Evolutionary conservation across 2,329 filamentous ascomycete genomes (phyloP), one percentile per base, ranked within the genome.

Genomic region (Pseudocercospora fijiensis): DNA sequence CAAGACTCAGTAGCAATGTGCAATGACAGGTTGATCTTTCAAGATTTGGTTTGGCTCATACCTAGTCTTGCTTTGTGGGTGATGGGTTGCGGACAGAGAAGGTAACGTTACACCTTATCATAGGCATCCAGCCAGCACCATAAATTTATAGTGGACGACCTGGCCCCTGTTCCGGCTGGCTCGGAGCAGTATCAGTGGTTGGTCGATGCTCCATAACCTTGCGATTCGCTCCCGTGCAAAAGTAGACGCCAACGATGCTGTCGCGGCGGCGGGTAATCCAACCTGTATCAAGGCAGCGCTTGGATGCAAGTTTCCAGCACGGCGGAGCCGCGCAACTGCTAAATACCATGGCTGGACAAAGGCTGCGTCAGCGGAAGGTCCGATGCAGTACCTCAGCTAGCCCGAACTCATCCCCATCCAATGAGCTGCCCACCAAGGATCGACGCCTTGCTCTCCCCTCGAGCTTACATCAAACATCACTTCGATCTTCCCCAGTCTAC

Each of bases 391-490:
- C 49, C 6, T 27, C 20, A 16, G 22, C 20, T 53, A 53, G 49
- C 4, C 49, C 49, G 22, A 16, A 28, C 11, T 10, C 8, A 26
- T 28, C 49, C 49, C 49, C 22, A 26, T 24, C 49, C 49, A 53
- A 53, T 53, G 24, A 28, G 24, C 26, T 24, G 9, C 4, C 11
- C n/a, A 28, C 22, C 16, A 26, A n/a, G 49, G 49, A 53, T 26
- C 22, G 28, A 11, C 22, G 22, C 13, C 20, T 26, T 53, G n/a
- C 13, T 10, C 24, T 26, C 22, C 49, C 24, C 49, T 24, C 24
- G 49, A 52, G 27, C 49, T 26, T 27, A 52, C 49, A 53, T 53
- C 26, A 28, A 49, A 28, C 49, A 24, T 53, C 49, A 53, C 49
- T 49, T 24, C 37, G 16, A 41, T 18, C 16, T 41, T 8, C 37